Evolutionary conservation across 495 filamentous ascomycete genomes (phyloP).

Genomic region (Thermothielavioides terrestris): DNA sequence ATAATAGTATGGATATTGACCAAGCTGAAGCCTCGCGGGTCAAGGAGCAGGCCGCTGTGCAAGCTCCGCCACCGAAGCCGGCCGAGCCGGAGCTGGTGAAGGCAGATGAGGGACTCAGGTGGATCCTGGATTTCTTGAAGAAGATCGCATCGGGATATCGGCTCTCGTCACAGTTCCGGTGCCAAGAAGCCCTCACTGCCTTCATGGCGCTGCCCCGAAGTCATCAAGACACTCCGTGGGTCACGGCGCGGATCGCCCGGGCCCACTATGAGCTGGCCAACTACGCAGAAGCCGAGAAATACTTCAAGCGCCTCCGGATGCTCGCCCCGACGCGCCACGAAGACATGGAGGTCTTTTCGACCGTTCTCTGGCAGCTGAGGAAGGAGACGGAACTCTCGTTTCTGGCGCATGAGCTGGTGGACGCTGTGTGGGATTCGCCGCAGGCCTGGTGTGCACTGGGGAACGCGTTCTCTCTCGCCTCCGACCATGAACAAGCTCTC

Average conservation of each 20-base stretch:
- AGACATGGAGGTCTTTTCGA: constrained; percentile 97
- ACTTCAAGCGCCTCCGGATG: constrained; percentile 65
- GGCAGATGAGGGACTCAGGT: constrained; percentile 65
- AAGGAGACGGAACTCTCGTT: constrained; percentile 86
- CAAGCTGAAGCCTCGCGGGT: constrained; percentile 44
- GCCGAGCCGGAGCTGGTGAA: constrained; percentile 43
- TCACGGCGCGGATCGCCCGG: constrained; percentile 78
- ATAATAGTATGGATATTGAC: constrained; percentile 56
- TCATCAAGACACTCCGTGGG: constrained; percentile 93
- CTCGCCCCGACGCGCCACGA: constrained; percentile 70
- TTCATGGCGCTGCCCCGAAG: constrained; percentile 58
- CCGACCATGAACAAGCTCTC: constrained; percentile 89
- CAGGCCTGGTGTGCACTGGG: constrained; percentile 94
- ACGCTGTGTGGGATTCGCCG: constrained; percentile 75
- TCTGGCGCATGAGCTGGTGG: constrained; percentile 80
- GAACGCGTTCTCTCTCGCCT: constrained; percentile 90
- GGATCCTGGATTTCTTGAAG: constrained; percentile 71
- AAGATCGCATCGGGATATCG: constrained; percentile 76
- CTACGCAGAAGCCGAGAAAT: constrained; percentile 77
- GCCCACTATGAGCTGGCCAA: constrained; percentile 81
- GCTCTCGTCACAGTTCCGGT: constrained; percentile 66
- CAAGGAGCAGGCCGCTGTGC: constrained; percentile 32
- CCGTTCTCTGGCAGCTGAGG: constrained; percentile 92
- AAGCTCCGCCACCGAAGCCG: constrained; percentile 31
- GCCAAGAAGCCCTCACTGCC: constrained; percentile 60